Evolutionary conservation across 2,329 filamentous ascomycete species (phyloP).

Genomic region (Sporothrix phasma): DNA sequence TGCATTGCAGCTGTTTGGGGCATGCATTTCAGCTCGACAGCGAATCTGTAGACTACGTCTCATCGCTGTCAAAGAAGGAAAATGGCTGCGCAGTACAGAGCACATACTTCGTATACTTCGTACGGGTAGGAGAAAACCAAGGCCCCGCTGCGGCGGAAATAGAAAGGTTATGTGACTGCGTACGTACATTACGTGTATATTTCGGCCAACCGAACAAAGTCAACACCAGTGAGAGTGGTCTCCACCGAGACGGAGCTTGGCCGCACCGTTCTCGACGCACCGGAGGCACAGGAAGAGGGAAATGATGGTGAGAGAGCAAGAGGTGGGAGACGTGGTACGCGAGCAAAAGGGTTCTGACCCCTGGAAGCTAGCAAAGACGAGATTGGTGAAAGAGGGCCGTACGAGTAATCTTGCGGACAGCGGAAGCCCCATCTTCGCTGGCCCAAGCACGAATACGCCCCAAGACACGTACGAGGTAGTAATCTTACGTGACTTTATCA

Average conservation of each 20-base stretch:
- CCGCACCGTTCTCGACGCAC: not conserved
- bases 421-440: not conserved
- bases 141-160: not conserved
- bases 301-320: not conserved
- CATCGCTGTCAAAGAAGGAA: not conserved
- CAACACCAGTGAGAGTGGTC: not conserved
- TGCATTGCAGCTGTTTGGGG: conserved; percentile 2
- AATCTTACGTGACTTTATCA: too few relatives aligned
- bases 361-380: not conserved
- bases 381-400: not conserved
- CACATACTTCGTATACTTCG: too few relatives aligned
- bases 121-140: not conserved
- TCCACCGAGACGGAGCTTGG: not conserved
- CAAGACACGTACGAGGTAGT: not conserved
- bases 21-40: not conserved
- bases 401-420: conserved; percentile 6
- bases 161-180: not conserved
- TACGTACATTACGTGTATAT: not conserved
- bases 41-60: too few relatives aligned
- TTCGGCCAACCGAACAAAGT: not conserved
- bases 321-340: not conserved
- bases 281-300: not conserved
- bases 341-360: conserved; percentile 3
- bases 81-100: not conserved
- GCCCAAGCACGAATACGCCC: not conserved